Evolutionary conservation across 2,329 filamentous ascomycete species (phyloP).

Genomic region (Cytospora chrysosperma): DNA sequence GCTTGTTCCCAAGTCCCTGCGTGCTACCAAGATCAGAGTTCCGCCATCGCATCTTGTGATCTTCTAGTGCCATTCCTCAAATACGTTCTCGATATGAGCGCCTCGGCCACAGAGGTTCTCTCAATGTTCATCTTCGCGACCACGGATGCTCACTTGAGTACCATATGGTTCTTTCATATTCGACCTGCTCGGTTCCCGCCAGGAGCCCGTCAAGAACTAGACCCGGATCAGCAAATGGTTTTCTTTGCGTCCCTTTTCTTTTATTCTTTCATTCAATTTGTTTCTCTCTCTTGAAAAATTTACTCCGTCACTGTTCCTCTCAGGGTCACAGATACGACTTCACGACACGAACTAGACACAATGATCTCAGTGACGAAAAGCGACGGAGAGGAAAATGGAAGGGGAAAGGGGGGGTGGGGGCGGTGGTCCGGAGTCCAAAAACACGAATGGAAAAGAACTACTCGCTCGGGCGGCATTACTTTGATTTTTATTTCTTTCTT

Average conservation of each 20-base stretch:
- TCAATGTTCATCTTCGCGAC: not conserved
- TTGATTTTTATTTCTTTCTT: not conserved
- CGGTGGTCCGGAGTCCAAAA: slow-evolving; percentile 9
- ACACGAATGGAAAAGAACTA: slow-evolving; percentile 5
- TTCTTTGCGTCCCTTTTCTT: not conserved
- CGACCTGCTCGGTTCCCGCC: too few relatives aligned
- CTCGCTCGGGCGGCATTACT: slow-evolving; percentile 14
- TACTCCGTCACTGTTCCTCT: not conserved
- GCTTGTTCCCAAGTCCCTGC: not conserved
- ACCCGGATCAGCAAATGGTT: not conserved
- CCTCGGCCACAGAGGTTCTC: not conserved
- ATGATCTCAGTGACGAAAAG: slow-evolving; percentile 10
- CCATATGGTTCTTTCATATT: not conserved
- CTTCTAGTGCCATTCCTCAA: not conserved
- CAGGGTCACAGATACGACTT: not conserved
- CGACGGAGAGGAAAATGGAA: not conserved
- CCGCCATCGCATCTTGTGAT: not conserved
- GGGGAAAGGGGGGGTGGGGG: not conserved
- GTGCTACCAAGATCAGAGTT: not conserved
- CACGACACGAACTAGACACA: slow-evolving; percentile 12
- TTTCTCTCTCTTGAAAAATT: not conserved
- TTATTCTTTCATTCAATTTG: too few relatives aligned
- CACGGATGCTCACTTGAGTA: not conserved
- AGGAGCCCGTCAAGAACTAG: not conserved
- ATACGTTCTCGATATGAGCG: not conserved